Evolutionary conservation across 2,329 filamentous ascomycete species (phyloP).

Genomic region (Nothophoma quercina): DNA sequence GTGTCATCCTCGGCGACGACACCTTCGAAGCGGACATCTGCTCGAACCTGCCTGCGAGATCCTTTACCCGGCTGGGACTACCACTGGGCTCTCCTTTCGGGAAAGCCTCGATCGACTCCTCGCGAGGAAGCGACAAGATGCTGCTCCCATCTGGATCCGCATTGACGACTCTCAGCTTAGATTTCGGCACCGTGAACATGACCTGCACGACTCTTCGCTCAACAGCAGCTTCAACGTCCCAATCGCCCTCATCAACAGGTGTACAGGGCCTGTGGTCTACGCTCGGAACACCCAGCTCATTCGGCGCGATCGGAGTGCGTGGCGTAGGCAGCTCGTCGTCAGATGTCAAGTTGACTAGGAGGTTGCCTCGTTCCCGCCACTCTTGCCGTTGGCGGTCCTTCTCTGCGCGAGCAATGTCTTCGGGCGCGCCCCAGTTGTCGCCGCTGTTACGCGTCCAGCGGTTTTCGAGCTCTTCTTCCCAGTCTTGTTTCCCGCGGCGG

Average conservation of each 20-base stretch:
- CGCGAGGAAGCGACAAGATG: slow-evolving; percentile 35
- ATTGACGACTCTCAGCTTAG: slow-evolving; percentile 88
- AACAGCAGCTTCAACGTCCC: slow-evolving; percentile 60
- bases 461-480: slow-evolving; percentile 45
- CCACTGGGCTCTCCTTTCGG: neutral
- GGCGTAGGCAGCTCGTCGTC: slow-evolving; percentile 39
- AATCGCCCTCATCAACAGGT: slow-evolving; percentile 54
- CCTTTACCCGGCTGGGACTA: slow-evolving; percentile 36
- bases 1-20: slow-evolving; percentile 3
- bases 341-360: slow-evolving; percentile 39
- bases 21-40: slow-evolving; percentile 22
- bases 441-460: slow-evolving; percentile 46
- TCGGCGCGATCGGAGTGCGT: slow-evolving; percentile 33
- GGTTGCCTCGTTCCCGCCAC: slow-evolving; percentile 38
- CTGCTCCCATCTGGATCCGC: slow-evolving; percentile 43
- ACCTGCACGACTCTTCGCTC: slow-evolving; percentile 59
- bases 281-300: slow-evolving; percentile 30
- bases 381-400: slow-evolving; percentile 41
- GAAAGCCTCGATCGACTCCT: slow-evolving; percentile 23
- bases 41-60: slow-evolving; percentile 42
- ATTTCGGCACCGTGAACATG: slow-evolving; percentile 93
- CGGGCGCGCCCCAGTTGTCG: slow-evolving; percentile 46
- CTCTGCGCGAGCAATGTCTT: slow-evolving; percentile 42
- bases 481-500: slow-evolving; percentile 54
- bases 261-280: slow-evolving; percentile 34